These are phyloP conservation scores for Mycena vitilis DNA, from an alignment of 768 basidiomycete species.

Conservation along the genomic window DNA sequence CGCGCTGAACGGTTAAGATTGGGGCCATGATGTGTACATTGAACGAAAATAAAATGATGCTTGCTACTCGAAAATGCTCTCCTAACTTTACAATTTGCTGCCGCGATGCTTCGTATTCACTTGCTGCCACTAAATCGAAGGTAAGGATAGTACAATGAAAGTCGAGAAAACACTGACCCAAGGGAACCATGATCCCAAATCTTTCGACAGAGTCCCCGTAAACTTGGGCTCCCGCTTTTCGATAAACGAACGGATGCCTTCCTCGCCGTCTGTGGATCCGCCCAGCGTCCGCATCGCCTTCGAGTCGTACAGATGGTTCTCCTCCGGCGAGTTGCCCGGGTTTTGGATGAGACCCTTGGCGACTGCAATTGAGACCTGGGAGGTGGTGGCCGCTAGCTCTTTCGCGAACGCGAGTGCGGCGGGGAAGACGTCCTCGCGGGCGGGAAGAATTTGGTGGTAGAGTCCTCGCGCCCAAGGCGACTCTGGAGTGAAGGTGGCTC, in stretches of 20 bases:
- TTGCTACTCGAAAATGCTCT: no score
- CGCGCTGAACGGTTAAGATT: no score
- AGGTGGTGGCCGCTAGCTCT: conserved; percentile 63
- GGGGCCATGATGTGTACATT: no score
- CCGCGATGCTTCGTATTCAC: background rate
- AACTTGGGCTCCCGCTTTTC: conserved; percentile 60
- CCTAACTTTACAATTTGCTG: background rate
- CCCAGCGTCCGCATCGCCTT: conserved; percentile 56
- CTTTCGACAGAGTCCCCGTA: conserved; percentile 55
- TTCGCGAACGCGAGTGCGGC: conserved; percentile 62
- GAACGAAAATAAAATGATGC: no score
- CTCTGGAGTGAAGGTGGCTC: conserved; percentile 54
- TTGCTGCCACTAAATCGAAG: conserved; percentile 1
- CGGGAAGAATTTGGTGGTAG: conserved; percentile 60
- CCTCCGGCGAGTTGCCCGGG: conserved; percentile 61
- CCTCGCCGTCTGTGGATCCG: conserved; percentile 53
- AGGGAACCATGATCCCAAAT: conserved; percentile 57
- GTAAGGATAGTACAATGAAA: background rate
- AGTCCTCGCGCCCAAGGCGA: conserved; percentile 57
- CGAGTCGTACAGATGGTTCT: conserved; percentile 67
- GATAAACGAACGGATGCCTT: conserved; percentile 62
- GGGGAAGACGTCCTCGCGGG: conserved; percentile 64
- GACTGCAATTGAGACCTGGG: conserved; percentile 62
- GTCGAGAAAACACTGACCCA: conserved; percentile 56
- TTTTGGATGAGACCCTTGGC: conserved; percentile 65